These are phyloP conservation scores for Stagonosporopsis tanaceti DNA, from an alignment of 2,329 filamentous ascomycete genomes.

Conservation along the genomic window DNA sequence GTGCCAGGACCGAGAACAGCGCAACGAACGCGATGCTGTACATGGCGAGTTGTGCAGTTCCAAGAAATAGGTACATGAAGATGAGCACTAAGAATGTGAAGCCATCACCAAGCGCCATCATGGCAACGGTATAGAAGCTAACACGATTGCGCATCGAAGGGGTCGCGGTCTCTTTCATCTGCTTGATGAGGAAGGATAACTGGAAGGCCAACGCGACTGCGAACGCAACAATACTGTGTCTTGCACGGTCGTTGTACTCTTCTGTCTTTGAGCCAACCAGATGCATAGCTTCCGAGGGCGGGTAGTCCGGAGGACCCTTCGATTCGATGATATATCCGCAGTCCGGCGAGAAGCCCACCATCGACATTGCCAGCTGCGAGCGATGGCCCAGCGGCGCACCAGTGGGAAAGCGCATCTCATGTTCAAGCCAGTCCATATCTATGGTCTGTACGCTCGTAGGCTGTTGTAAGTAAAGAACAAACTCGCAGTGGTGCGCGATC, in stretches of 20 bases:
- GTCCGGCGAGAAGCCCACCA: conserved; percentile 70
- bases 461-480: conserved; percentile 84
- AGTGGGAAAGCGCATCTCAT: conserved; percentile 66
- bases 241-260: conserved; percentile 60
- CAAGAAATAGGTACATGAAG: conserved; percentile 60
- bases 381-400: conserved; percentile 62
- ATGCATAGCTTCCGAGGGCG: conserved; percentile 61
- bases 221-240: conserved; percentile 63
- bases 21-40: conserved; percentile 66
- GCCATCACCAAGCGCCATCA: conserved; percentile 68
- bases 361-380: conserved; percentile 65
- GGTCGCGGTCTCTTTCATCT: conserved; percentile 71
- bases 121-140: conserved; percentile 69
- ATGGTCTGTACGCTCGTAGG: conserved; percentile 32
- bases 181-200: conserved; percentile 64
- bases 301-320: conserved; percentile 64
- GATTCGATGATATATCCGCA: conserved; percentile 72
- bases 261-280: conserved; percentile 66
- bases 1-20: conserved; percentile 67
- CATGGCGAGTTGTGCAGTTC: conserved; percentile 63
- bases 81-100: conserved; percentile 65
- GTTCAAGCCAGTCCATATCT: conserved; percentile 62
- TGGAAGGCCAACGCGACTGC: conserved; percentile 60
- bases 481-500: conserved; percentile 84
- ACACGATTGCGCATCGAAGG: conserved; percentile 70